Evolutionary conservation across 2,329 filamentous ascomycete genomes (phyloP), one percentile per base, ranked within the genome.

Genomic region (Trichoderma guizhouense): DNA sequence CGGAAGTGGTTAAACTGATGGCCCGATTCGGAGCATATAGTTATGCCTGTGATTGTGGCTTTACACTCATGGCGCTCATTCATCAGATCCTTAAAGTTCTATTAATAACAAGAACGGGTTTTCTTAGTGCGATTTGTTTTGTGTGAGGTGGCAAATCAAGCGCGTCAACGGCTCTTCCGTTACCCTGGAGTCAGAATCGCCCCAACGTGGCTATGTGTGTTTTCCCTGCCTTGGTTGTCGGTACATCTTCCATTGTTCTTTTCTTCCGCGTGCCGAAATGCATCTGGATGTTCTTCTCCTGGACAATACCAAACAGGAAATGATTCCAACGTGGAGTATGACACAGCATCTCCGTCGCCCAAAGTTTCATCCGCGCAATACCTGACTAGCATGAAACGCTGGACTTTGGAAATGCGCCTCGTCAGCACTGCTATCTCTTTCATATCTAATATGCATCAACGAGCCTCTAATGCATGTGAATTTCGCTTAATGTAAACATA

Each of bases 1-100:
- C 62, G 71, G 63, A 43, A 61, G 71, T 66, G 71, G 57, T 63
- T 60, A 18, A 71, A 71, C 65, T 65, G 36, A 66, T 61, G 26
- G 26, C 51, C 69, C 69, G 69, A 66, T 30, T 71, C 69, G 51
- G 61, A 64, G 32, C 15, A 60, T 65, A 55, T 51, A 64, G 64
- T 71, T 3, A 64, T 63, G 60, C 58, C 69, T 61, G 21, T 36
- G 51, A 71, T 55, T 71, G 55, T 61, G 69, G 62, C 62, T 64
- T 67, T 24, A 34, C 14, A 15, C 30, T 51, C 36, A 58, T 70
- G 67, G 68, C 69, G 69, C 43, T 51, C 58, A 30, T n/a, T 53
- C 57, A 61, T 69, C 30, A 69, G 66, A 69, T 69, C 36, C 57
- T 61, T 69, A 61, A 47, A 69, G 63, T 53, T 60, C 58, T 71